Base-by-base conservation (phyloP, 1,284 basidiomycete genomes). In the Somion occarium region DNA sequence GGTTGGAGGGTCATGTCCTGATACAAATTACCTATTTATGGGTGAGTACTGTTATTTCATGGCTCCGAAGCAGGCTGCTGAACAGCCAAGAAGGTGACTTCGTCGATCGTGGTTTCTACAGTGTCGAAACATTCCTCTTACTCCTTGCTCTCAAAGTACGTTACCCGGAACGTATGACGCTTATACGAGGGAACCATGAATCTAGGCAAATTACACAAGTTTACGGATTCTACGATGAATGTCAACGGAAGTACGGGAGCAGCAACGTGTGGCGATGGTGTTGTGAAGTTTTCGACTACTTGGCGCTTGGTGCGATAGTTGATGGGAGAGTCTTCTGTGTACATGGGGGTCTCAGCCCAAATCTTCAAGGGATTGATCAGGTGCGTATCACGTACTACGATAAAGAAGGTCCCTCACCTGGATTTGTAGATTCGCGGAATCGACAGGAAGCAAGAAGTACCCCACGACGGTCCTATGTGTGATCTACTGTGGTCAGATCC, bases 391-490 rank as follows among this genome's bases (percentile, higher is more conserved):
- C 23, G 26, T 13, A 50, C 48, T 37, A 15, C 12, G 23, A 24
- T 41, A 26, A 18, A 30, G 30, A 38, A 30, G 5, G 11, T 9
- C 41, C 5, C 5, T 42, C 24, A 15, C 51, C 37, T 52, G 30
- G 15, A 34, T 15, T 34, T 39, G 42, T 22, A 98, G 93, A 98
- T 99, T 64, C 88, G 96, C 43, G 80, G 85, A 38, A 96, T 99
- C 59, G 96, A 98, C 73, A 74, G 96, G 27, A 95, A 97, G 69
- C 94, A 98, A 71, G 96, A 99, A 67, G 97, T 99, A 11, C 96
- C 96, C n/a, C 97, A 99, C 67, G 96, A 99, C 66, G 96, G 97
- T 7, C 86, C 94, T 5, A 98, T 99, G 95, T 99, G 96, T 65
- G 97, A 99, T 70, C 73, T 99, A 4, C 76, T 99, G 19, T 99